Evolutionary conservation across 805 yeast species (phyloP).

Genomic region (Ascoidea asiatica): DNA sequence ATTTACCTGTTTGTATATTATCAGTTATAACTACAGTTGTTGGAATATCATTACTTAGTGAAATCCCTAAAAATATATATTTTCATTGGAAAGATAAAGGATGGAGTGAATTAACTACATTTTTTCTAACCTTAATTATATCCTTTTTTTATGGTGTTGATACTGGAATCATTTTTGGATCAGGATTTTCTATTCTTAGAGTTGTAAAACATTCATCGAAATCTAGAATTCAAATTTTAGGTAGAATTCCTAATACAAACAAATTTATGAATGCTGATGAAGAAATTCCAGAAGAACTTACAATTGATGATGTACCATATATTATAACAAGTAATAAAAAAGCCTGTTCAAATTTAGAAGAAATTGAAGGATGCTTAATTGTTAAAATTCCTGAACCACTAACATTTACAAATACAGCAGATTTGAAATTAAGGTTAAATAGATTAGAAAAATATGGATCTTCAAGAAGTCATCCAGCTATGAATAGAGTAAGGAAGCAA

Average conservation of each 20-base stretch:
- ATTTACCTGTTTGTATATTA: slow-evolving; percentile 65
- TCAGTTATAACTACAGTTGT: slow-evolving; percentile 72
- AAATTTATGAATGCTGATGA: slow-evolving; percentile 64
- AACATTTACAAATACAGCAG: slow-evolving; percentile 77
- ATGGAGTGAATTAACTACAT: slow-evolving; percentile 60
- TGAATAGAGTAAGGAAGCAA: slow-evolving; percentile 33
- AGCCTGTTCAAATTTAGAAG: slow-evolving; percentile 19
- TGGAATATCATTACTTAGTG: slow-evolving; percentile 67
- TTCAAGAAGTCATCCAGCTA: slow-evolving; percentile 61
- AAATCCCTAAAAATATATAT: slow-evolving; percentile 63
- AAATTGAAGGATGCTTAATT: slow-evolving; percentile 57
- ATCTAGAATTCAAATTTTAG: slow-evolving; percentile 75
- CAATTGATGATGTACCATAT: slow-evolving; percentile 1
- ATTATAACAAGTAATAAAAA: slow-evolving; percentile 1
- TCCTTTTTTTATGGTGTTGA: slow-evolving; percentile 72
- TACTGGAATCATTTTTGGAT: slow-evolving; percentile 82
- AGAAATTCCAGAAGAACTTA: slow-evolving; percentile 5
- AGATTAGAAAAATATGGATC: slow-evolving; percentile 73
- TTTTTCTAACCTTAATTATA: slow-evolving; percentile 46
- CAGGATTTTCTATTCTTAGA: slow-evolving; percentile 63
- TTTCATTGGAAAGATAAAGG: slow-evolving; percentile 70
- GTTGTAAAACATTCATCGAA: slow-evolving; percentile 70
- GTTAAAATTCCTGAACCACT: slow-evolving; percentile 81
- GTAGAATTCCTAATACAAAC: slow-evolving; percentile 47
- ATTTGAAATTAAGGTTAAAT: slow-evolving; percentile 49